Evolutionary conservation across 78 protist genomes (phyloP).

Genomic region (Cyanophora paradoxa): DNA sequence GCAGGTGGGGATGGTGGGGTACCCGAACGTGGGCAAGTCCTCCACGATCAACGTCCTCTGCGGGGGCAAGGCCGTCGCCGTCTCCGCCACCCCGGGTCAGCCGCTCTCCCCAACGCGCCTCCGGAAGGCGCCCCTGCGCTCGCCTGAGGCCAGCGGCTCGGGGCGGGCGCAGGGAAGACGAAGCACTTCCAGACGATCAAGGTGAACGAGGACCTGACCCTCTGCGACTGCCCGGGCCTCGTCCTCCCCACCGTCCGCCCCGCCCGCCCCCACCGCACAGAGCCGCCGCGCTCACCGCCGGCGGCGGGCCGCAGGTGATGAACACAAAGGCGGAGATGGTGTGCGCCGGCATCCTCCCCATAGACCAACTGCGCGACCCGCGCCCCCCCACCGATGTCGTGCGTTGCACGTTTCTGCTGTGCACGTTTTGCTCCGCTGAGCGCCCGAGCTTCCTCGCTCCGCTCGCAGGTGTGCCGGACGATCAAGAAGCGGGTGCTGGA

Average conservation of each 20-base stretch:
- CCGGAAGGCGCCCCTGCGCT: too few relatives aligned
- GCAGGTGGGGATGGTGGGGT: constrained; percentile 88
- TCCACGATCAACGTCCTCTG: constrained; percentile 86
- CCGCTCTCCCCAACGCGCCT: too few relatives aligned
- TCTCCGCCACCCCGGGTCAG: constrained; percentile 80
- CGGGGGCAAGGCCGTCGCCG: constrained; percentile 78
- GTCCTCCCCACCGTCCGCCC: constrained; percentile 87
- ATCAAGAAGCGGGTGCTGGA: too few relatives aligned
- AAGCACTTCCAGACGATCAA: constrained; percentile 95
- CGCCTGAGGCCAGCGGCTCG: too few relatives aligned
- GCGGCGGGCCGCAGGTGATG: not conserved
- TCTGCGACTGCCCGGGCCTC: constrained; percentile 97
- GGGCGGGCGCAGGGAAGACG: constrained; percentile 78
- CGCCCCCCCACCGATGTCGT: not conserved
- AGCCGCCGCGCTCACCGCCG: too few relatives aligned
- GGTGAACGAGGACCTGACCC: constrained; percentile 36
- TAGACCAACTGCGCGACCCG: constrained; percentile 80
- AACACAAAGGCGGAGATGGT: constrained; percentile 68
- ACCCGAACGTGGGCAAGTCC: constrained; percentile 97
- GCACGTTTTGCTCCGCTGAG: too few relatives aligned
- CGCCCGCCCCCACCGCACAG: constrained; percentile 48
- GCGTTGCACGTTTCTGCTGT: too few relatives aligned
- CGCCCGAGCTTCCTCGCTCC: too few relatives aligned
- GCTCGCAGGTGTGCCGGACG: too few relatives aligned
- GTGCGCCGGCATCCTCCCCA: constrained; percentile 85